Conservation (phyloP, 352 stramenopile genomes). For the Globisporangium nagaii region DNA sequence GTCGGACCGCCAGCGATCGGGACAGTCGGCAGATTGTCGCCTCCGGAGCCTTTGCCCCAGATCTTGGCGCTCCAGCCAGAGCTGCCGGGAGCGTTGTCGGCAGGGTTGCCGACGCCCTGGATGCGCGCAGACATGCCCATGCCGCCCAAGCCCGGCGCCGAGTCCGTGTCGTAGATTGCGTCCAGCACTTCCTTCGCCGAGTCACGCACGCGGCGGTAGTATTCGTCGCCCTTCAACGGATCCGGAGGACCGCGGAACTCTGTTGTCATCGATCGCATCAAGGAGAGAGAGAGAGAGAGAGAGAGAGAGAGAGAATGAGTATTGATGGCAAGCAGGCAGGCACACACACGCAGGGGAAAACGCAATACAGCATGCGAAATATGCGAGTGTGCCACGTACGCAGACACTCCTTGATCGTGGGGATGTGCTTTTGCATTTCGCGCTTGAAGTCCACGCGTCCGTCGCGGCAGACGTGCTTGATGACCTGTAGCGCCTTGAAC, state of each 20-base stretch:
- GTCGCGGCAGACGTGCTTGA: conserved; percentile 90
- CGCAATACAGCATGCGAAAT: not conserved
- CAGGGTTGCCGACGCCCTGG: conserved; percentile 68
- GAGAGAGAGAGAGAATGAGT: too few relatives aligned
- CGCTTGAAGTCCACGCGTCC: conserved; percentile 88
- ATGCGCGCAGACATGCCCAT: conserved; percentile 84
- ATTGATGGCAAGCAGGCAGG: too few relatives aligned
- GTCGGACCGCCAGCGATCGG: conserved; percentile 52
- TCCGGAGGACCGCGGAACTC: conserved; percentile 90
- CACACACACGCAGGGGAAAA: too few relatives aligned
- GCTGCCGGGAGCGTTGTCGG: conserved; percentile 25
- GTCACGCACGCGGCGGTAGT: conserved; percentile 89
- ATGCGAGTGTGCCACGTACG: conserved; percentile 32
- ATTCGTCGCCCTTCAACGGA: conserved; percentile 92
- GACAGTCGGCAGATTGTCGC: conserved; percentile 41
- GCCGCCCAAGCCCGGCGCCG: conserved; percentile 41
- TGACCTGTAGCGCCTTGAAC: conserved; percentile 91
- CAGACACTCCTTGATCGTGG: conserved; percentile 90
- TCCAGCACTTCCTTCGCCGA: conserved; percentile 94
- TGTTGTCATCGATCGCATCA: conserved; percentile 9
- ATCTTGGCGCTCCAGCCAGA: conserved; percentile 73
- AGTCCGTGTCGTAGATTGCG: conserved; percentile 91
- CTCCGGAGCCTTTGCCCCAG: conserved; percentile 56
- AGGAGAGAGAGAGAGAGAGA: not conserved
- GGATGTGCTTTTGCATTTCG: conserved; percentile 89